phyloP scores from a whole-genome alignment of 2,329 filamentous ascomycete genomes.

The Stemphylium beticola region DNA sequence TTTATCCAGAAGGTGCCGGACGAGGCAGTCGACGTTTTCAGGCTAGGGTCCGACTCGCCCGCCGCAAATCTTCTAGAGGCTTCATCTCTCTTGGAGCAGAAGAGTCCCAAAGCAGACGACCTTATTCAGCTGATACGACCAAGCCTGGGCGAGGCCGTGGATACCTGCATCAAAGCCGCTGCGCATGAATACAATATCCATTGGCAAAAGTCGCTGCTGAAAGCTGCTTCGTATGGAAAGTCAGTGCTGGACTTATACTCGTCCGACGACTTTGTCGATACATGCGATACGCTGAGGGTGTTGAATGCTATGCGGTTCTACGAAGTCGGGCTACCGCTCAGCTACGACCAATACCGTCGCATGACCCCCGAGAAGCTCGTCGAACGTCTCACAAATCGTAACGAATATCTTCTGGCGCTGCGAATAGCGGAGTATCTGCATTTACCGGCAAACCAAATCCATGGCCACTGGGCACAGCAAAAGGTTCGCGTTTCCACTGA shows the following conservation, averaged over 20 bases:
- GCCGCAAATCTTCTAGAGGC: conserved; percentile 94
- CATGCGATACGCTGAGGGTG: conserved; percentile 92
- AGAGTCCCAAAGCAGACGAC: conserved; percentile 96
- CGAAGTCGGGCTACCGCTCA: conserved; percentile 86
- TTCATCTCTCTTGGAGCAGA: conserved; percentile 85
- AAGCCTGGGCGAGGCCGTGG: conserved; percentile 88
- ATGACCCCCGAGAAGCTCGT: conserved; percentile 90
- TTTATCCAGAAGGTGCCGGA: conserved; percentile 93
- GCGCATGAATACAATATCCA: conserved; percentile 88
- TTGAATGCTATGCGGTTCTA: conserved; percentile 92
- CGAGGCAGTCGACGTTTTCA: conserved; percentile 87
- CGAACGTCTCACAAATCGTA: conserved; percentile 81
- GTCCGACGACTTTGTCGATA: conserved; percentile 98
- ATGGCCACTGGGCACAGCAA: conserved; percentile 95
- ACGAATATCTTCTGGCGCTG: conserved; percentile 89
- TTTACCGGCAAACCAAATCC: conserved; percentile 85
- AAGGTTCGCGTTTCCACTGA: conserved; percentile 87
- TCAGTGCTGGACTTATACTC: conserved; percentile 97
- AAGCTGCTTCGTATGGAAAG: conserved; percentile 96
- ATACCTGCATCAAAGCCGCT: conserved; percentile 90
- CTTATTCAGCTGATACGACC: conserved; percentile 93
- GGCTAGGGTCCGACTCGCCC: conserved; percentile 83
- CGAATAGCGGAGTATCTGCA: conserved; percentile 86
- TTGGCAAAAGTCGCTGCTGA: conserved; percentile 96
- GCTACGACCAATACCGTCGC: conserved; percentile 91